Conservation (phyloP, 1,139 yeast species). For the Blastobotrys malaysiensis region DNA sequence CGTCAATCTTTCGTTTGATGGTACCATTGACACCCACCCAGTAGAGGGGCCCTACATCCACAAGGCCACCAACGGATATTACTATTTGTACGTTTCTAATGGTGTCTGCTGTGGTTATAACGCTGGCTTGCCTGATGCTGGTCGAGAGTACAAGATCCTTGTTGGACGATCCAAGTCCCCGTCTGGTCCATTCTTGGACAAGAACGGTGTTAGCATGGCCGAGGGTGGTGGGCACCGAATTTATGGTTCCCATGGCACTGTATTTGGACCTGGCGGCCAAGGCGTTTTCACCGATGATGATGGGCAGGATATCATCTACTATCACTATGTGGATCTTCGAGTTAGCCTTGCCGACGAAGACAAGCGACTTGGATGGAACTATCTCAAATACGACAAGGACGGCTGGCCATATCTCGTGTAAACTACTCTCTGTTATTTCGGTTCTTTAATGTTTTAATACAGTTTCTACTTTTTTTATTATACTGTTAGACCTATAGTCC, state of each 20-base stretch:
- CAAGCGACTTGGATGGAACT: constrained; percentile 5
- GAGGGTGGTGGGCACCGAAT: constrained; percentile 9
- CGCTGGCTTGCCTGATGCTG: constrained; percentile 5
- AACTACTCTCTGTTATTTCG: too few species aligned
- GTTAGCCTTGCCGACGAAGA: constrained; percentile 2
- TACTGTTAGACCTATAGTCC: too few species aligned
- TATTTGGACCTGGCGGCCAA: constrained; percentile 8
- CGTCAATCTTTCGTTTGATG: constrained; percentile 1
- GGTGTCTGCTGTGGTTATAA: constrained; percentile 9
- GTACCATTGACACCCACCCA: constrained; percentile 7
- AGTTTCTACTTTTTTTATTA: too few species aligned
- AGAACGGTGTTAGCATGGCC: constrained; percentile 7
- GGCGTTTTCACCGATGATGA: constrained; percentile 7
- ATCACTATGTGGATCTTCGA: constrained; percentile 6
- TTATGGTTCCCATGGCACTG: constrained; percentile 5
- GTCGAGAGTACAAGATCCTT: constrained; percentile 8
- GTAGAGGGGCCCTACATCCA: constrained; percentile 8
- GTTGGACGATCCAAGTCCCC: constrained; percentile 7
- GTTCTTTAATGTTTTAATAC: not conserved
- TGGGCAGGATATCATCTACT: constrained; percentile 6
- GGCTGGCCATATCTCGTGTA: constrained; percentile 8
- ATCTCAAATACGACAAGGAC: constrained; percentile 3
- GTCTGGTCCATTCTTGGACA: constrained; percentile 7
- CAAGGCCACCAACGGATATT: constrained; percentile 6
- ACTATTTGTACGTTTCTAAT: constrained; percentile 7